These are phyloP conservation scores for Tricholoma sp. DNA, from an alignment of 768 basidiomycete species.

Conservation along the genomic window DNA sequence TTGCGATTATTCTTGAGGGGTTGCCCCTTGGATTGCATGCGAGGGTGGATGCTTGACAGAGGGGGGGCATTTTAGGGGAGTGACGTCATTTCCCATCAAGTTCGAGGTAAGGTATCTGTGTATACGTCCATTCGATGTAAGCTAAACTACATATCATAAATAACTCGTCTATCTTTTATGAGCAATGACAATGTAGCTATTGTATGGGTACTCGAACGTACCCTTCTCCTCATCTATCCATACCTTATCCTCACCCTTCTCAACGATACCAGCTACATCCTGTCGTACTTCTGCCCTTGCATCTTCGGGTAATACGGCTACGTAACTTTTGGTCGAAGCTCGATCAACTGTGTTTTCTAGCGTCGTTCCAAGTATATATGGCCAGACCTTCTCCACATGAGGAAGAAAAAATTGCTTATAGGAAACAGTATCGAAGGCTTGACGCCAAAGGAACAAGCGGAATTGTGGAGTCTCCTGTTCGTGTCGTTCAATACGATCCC, in stretches of 20 bases:
- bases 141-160: too few relatives aligned
- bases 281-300: conserved; percentile 48
- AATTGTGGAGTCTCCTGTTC: conserved; percentile 81
- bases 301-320: conserved; percentile 55
- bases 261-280: conserved; percentile 51
- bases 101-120: too few relatives aligned
- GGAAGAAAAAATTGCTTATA: conserved; percentile 59
- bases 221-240: conserved; percentile 77
- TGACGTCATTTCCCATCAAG: background rate
- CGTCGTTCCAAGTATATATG: conserved; percentile 47
- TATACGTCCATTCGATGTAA: too few relatives aligned
- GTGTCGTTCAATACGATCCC: conserved; percentile 62
- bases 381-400: conserved; percentile 52
- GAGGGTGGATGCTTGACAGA: background rate
- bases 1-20: conserved; percentile 37
- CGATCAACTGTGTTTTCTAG: conserved; percentile 57
- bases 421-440: conserved; percentile 55
- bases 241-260: conserved; percentile 52
- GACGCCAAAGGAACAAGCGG: conserved; percentile 69
- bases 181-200: conserved; percentile 53
- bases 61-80: too few relatives aligned
- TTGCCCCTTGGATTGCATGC: conserved; percentile 21
- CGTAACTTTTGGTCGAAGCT: conserved; percentile 81
- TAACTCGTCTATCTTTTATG: conserved; percentile 21
- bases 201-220: conserved; percentile 78